Evolutionary conservation across 1,284 basidiomycete genomes (phyloP).

Genomic region (Acaromyces ingoldii): DNA sequence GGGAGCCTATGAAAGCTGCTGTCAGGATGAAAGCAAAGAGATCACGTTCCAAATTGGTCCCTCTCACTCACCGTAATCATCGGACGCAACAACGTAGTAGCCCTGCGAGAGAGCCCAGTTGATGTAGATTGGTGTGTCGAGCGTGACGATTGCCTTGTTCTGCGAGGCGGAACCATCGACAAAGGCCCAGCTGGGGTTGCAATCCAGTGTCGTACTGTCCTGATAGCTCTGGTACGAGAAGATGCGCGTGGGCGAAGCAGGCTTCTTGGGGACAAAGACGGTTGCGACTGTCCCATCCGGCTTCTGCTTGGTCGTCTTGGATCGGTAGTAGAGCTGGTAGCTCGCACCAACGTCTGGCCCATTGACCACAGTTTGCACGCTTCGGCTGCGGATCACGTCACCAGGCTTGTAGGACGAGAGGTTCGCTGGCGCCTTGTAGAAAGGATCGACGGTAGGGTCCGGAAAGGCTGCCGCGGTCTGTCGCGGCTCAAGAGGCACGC

Average conservation of each 20-base stretch:
- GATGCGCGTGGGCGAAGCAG: neutral
- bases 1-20: slow-evolving; percentile 6
- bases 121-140: slow-evolving; percentile 18
- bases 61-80: slow-evolving; percentile 30
- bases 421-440: slow-evolving; percentile 20
- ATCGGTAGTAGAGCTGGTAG: slow-evolving; percentile 9
- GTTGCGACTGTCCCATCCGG: slow-evolving; percentile 12
- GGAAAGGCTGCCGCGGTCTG: no score
- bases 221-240: slow-evolving; percentile 3
- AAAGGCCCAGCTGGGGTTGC: slow-evolving; percentile 11
- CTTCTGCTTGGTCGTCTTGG: slow-evolving; percentile 1
- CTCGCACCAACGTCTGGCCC: neutral
- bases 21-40: slow-evolving; percentile 27
- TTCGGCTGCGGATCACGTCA: slow-evolving; percentile 23
- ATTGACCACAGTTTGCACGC: neutral
- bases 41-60: slow-evolving; percentile 33
- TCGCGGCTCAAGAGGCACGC: no score
- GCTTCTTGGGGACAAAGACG: slow-evolving; percentile 4
- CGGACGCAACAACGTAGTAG: slow-evolving; percentile 40
- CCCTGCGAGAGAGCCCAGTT: slow-evolving; percentile 32
- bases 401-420: slow-evolving; percentile 22
- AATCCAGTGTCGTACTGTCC: slow-evolving; percentile 6
- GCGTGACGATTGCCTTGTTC: neutral
- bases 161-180: neutral
- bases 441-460: slow-evolving; percentile 29